A percentile compares a stretch with the other conserved stretches of the same genome.
Conservation (phyloP, 2,329 filamentous ascomycete genomes). For the Colletotrichum phormii region DNA sequence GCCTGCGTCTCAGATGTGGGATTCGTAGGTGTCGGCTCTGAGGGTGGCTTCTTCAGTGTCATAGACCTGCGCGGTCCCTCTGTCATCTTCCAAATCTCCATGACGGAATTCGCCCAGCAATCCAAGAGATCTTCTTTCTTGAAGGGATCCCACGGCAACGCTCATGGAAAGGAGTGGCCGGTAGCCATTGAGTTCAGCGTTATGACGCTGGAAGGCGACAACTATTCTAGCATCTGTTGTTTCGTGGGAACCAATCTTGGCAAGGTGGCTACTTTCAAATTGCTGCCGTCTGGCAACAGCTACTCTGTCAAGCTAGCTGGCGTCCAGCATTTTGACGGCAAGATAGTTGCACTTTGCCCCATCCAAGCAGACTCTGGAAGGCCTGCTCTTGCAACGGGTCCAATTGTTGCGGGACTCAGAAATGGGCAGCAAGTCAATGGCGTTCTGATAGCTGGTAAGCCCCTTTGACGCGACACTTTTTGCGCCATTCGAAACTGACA, state of each 20-base stretch:
- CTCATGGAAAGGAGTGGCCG: constrained; percentile 75
- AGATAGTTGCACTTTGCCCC: constrained; percentile 80
- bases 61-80: constrained; percentile 89
- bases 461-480: no score
- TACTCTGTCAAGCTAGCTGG: constrained; percentile 82
- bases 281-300: constrained; percentile 79
- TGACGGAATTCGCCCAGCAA: constrained; percentile 80
- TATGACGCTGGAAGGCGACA: constrained; percentile 92
- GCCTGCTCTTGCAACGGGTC: constrained; percentile 79
- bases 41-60: constrained; percentile 82
- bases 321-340: constrained; percentile 72
- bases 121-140: constrained; percentile 82
- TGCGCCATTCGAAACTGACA: constrained; percentile 41
- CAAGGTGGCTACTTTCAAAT: constrained; percentile 88
- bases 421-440: constrained; percentile 82
- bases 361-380: constrained; percentile 83
- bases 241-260: constrained; percentile 91
- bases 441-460: constrained; percentile 78
- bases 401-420: constrained; percentile 80
- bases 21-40: constrained; percentile 88
- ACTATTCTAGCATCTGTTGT: constrained; percentile 93
- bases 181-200: constrained; percentile 91
- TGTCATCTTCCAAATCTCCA: constrained; percentile 80
- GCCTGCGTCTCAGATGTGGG: constrained; percentile 91
- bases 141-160: constrained; percentile 62